Evolutionary conservation across 1,284 basidiomycete species (phyloP).

Genomic region (Gomphus bonarii): DNA sequence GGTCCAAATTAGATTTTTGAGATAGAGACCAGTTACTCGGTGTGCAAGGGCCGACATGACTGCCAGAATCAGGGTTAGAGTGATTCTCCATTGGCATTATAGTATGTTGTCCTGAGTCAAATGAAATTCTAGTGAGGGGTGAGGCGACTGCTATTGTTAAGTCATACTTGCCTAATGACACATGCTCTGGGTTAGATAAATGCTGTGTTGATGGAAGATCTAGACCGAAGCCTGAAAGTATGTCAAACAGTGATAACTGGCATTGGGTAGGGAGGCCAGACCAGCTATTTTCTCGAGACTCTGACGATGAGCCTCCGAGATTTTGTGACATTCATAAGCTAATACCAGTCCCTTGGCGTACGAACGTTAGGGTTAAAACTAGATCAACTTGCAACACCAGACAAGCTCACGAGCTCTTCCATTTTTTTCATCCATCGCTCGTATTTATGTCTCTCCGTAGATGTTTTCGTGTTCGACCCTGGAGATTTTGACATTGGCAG

Average conservation of each 20-base stretch:
- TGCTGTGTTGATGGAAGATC: not conserved
- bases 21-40: slow-evolving; percentile 9
- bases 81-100: not conserved
- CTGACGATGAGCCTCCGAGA: not conserved
- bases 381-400: not conserved
- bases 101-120: not conserved
- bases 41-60: not conserved
- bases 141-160: not conserved
- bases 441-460: not conserved
- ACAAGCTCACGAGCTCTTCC: not conserved
- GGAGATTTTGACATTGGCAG: not conserved
- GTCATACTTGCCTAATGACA: not conserved
- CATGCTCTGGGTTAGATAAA: not conserved
- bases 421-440: not conserved
- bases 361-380: not conserved
- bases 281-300: not conserved
- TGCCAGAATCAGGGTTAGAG: not conserved
- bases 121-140: not conserved
- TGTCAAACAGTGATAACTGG: not conserved
- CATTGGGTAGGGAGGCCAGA: not conserved
- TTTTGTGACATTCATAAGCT: not conserved
- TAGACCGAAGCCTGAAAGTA: not conserved
- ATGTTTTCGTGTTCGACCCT: not conserved
- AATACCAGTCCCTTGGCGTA: not conserved
- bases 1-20: not conserved